Evolutionary conservation across 2,329 filamentous ascomycete species (phyloP).

Genomic region (Metarhizium humberi): DNA sequence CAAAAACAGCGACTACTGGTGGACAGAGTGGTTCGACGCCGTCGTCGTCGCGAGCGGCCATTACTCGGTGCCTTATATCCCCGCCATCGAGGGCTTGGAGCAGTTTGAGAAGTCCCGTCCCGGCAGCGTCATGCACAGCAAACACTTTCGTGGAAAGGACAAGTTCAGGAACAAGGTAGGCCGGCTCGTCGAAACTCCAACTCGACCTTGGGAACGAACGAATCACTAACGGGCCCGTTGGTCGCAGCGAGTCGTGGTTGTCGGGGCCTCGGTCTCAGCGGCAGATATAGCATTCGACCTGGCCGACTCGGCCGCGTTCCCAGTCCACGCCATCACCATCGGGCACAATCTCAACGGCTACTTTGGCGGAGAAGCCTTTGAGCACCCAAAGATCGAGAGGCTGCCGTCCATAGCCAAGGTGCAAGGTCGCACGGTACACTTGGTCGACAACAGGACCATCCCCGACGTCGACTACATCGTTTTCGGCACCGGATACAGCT

Average conservation of each 20-base stretch:
- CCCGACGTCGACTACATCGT: conserved; percentile 51
- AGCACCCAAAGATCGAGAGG: conserved; percentile 42
- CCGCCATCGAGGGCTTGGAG: conserved; percentile 37
- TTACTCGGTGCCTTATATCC: conserved; percentile 49
- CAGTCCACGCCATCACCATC: conserved; percentile 42
- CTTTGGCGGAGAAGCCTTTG: conserved; percentile 50
- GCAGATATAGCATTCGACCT: conserved; percentile 52
- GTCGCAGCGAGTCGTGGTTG: conserved; percentile 44
- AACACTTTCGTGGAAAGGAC: too few relatives aligned
- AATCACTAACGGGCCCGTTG: neutral
- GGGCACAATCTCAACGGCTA: conserved; percentile 40
- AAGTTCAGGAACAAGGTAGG: too few relatives aligned
- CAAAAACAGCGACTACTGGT: conserved; percentile 44
- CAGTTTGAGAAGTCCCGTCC: conserved; percentile 34
- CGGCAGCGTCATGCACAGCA: conserved; percentile 22
- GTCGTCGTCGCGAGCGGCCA: conserved; percentile 52
- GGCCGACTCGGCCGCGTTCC: conserved; percentile 31
- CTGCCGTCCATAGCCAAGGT: conserved; percentile 39
- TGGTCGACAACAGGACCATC: conserved; percentile 44
- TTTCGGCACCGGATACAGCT: conserved; percentile 58
- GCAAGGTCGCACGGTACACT: conserved; percentile 38
- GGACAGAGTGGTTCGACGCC: conserved; percentile 53
- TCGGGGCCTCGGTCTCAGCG: conserved; percentile 56
- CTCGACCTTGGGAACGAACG: too few relatives aligned
- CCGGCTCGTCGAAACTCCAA: too few relatives aligned